phyloP scores from a whole-genome alignment of 2,329 filamentous ascomycete species.

The Penicillium sp. region DNA sequence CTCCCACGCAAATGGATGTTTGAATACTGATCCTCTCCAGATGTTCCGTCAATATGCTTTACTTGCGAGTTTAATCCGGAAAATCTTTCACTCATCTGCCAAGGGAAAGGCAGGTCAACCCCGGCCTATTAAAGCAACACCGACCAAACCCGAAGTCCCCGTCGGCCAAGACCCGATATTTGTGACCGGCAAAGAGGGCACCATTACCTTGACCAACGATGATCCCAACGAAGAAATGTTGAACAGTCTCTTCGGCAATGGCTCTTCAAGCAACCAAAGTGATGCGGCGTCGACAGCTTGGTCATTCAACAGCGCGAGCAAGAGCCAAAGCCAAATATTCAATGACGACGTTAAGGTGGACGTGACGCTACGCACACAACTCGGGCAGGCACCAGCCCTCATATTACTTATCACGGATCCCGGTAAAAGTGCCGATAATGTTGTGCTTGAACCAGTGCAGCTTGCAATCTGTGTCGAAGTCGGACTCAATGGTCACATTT shows the following conservation, averaged over 20 bases:
- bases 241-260: slow-evolving; percentile 48
- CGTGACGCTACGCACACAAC: slow-evolving; percentile 39
- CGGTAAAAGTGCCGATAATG: slow-evolving; percentile 8
- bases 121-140: slow-evolving; percentile 7
- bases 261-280: not conserved
- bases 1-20: not conserved
- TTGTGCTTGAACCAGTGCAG: slow-evolving; percentile 18
- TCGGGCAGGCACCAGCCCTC: slow-evolving; percentile 38
- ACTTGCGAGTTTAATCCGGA: slow-evolving; percentile 40
- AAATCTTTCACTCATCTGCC: slow-evolving; percentile 29
- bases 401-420: slow-evolving; percentile 38
- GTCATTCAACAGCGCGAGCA: not conserved
- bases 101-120: slow-evolving; percentile 14
- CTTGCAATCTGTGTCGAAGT: slow-evolving; percentile 41
- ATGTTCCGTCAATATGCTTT: slow-evolving; percentile 47
- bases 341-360: slow-evolving; percentile 36
- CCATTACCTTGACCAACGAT: slow-evolving; percentile 41
- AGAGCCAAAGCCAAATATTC: not conserved
- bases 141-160: slow-evolving; percentile 1
- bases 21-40: slow-evolving; percentile 20
- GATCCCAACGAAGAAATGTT: slow-evolving; percentile 53
- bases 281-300: not conserved
- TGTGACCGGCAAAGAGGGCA: slow-evolving; percentile 15
- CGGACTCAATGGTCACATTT: slow-evolving; percentile 41
- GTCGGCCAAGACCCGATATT: slow-evolving; percentile 9